Conservation (phyloP, 257 asterid species). For the Nicotiana obtusifolia region DNA sequence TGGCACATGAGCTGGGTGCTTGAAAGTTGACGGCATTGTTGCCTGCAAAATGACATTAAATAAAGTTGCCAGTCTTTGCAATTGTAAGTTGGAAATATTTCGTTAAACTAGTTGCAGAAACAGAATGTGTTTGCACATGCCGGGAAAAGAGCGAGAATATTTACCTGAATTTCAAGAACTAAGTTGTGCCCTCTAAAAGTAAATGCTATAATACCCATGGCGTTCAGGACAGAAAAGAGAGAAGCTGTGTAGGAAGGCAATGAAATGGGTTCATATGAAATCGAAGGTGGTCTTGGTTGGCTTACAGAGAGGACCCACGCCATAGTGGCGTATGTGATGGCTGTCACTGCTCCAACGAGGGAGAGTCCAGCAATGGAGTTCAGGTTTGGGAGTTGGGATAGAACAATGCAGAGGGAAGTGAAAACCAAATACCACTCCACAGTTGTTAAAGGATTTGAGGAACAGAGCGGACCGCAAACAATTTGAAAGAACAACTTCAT, state of each 20-base stretch:
- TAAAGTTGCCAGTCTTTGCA: not conserved
- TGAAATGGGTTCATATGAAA: conserved; percentile 66
- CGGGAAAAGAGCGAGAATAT: not conserved
- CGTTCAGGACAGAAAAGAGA: conserved; percentile 63
- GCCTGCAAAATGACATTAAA: conserved; percentile 41
- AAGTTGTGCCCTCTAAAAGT: conserved; percentile 96
- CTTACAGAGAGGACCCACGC: conserved; percentile 97
- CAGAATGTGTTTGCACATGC: not conserved
- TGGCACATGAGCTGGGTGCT: conserved; percentile 91
- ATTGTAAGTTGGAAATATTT: not conserved
- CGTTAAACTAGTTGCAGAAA: not conserved
- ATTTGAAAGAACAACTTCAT: conserved; percentile 94
- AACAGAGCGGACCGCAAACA: conserved; percentile 83
- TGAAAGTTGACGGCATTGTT: conserved; percentile 97
- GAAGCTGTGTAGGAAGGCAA: conserved; percentile 60
- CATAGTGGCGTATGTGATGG: conserved; percentile 87
- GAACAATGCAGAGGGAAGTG: conserved; percentile 88
- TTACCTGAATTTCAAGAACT: conserved; percentile 88
- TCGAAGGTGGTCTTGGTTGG: conserved; percentile 72
- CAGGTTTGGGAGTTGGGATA: conserved; percentile 94
- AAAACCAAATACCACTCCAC: conserved; percentile 97
- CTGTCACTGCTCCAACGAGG: conserved; percentile 91
- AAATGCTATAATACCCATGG: conserved; percentile 89
- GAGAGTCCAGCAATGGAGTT: conserved; percentile 98
- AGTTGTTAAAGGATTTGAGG: conserved; percentile 90